These are phyloP conservation scores for Drechslera avenae DNA, from an alignment of 2,329 filamentous ascomycete species.

Conservation along the genomic window DNA sequence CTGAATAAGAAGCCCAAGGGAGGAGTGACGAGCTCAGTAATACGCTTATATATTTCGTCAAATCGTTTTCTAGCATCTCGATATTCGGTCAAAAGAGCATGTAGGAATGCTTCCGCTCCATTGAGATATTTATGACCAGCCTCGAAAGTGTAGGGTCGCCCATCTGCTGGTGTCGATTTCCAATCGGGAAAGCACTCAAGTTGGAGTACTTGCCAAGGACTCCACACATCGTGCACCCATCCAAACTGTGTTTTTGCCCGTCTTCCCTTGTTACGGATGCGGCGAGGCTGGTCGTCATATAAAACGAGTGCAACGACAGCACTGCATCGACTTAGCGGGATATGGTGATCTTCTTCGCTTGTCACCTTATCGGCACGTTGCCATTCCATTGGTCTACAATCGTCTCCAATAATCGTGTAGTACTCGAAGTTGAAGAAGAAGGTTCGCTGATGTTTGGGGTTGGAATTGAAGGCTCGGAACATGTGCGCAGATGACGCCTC, in stretches of 20 bases:
- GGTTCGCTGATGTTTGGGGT: slow-evolving; percentile 58
- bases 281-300: slow-evolving; percentile 57
- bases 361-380: slow-evolving; percentile 59
- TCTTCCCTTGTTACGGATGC: slow-evolving; percentile 57
- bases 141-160: slow-evolving; percentile 62
- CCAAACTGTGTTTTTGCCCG: slow-evolving; percentile 57
- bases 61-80: slow-evolving; percentile 65
- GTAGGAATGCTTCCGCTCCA: slow-evolving; percentile 66
- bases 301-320: slow-evolving; percentile 65
- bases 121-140: slow-evolving; percentile 62
- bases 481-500: slow-evolving; percentile 53
- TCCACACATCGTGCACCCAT: slow-evolving; percentile 63
- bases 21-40: slow-evolving; percentile 65
- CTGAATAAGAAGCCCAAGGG: slow-evolving; percentile 66
- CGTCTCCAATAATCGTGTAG: slow-evolving; percentile 64
- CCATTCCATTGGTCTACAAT: slow-evolving; percentile 64
- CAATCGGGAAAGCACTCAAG: slow-evolving; percentile 54
- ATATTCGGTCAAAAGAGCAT: slow-evolving; percentile 64
- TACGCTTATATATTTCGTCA: slow-evolving; percentile 60
- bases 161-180: slow-evolving; percentile 44
- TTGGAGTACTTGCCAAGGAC: slow-evolving; percentile 61
- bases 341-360: slow-evolving; percentile 54
- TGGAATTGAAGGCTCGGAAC: slow-evolving; percentile 56
- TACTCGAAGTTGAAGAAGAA: slow-evolving; percentile 71
- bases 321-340: slow-evolving; percentile 64